Conservation (phyloP, 2,329 filamentous ascomycete species). For the Didymella pomorum region DNA sequence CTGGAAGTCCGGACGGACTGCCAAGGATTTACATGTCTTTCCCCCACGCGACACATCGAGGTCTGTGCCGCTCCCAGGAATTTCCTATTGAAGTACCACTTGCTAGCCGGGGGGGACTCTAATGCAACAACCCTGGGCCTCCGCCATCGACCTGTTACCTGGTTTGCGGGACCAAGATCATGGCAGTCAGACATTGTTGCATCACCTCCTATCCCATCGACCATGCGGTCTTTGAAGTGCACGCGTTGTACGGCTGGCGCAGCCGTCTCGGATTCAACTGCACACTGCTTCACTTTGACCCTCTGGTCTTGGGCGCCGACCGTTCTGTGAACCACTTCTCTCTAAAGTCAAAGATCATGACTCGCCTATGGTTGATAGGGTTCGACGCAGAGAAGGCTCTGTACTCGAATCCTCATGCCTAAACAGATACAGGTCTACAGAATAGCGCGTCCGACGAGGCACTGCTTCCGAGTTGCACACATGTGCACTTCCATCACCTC, state of each 20-base stretch:
- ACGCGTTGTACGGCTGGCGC: constrained; percentile 25
- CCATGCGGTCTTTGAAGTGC: constrained; percentile 23
- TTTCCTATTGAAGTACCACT: constrained; percentile 22
- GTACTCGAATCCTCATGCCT: neutral
- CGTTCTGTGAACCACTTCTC: neutral
- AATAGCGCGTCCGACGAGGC: constrained; percentile 25
- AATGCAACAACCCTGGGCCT: constrained; percentile 17
- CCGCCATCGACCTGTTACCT: constrained; percentile 23
- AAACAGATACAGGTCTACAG: constrained; percentile 2
- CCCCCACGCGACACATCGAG: constrained; percentile 39
- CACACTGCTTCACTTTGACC: constrained; percentile 4
- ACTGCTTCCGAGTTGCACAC: constrained; percentile 28
- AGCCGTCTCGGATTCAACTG: constrained; percentile 18
- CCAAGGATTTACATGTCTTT: constrained; percentile 39
- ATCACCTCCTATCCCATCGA: constrained; percentile 23
- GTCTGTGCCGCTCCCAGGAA: constrained; percentile 27
- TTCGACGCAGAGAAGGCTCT: neutral
- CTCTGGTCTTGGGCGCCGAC: constrained; percentile 3
- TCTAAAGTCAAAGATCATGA: constrained; percentile 2
- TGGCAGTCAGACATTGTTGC: constrained; percentile 35
- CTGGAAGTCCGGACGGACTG: constrained; percentile 25
- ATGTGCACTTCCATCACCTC: constrained; percentile 17
- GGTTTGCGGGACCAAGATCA: constrained; percentile 25
- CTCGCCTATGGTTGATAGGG: constrained; percentile 1
- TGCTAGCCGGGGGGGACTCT: constrained; percentile 23